Base-by-base conservation (phyloP, 768 basidiomycete genomes). In the Imleria badia region DNA sequence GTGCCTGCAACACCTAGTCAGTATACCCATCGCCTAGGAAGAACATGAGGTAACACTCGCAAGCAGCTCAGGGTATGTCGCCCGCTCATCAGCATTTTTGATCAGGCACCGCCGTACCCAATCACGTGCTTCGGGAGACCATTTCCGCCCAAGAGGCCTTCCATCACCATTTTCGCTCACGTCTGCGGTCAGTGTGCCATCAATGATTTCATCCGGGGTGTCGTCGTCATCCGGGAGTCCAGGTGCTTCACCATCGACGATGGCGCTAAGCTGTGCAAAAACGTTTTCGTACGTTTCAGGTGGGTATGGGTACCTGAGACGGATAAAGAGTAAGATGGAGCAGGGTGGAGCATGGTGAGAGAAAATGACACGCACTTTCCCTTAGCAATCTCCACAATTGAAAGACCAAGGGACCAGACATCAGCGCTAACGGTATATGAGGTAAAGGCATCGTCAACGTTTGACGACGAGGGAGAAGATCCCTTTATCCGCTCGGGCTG, bases 241-340 rank as follows among this genome's bases (percentile, higher is more conserved):
- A 5, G 96, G 96, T 11, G 94, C 89, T 52, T 94, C 91, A 1
- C 94, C 96, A 59, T 97, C 87, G 3, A 99, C 94, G 58, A 99
- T 99, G 5, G 96, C 95, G n/a, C 88, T 91, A 38, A 90, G 75
- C 68, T 99, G 96, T 3, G 95, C 96, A 73, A 99, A 97, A 15
- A 98, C 94, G 69, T 98, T 98, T 54, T 86, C 83, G 70, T 97
- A 99, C 8, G 94, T 96, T 75, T 98, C 95, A 26, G 95, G 95
- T 30, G 96, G 96, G 66, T 97, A 99, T 2, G 96, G 96, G 71
- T 99, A 98, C 66, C 69, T 70, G 30, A 14, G 29, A 34, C 38
- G 35, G 39, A 45, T 35, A 42, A 43, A 20, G 33, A n/a, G 34
- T 59, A 17, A 61, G 53, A 40, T 34, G 9, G n/a, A 22, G 22